A percentile compares a stretch with the other conserved stretches of the same genome.
Evolutionary conservation across 768 basidiomycete species (phyloP).

Genomic region (Candolleomyces efflorescens): DNA sequence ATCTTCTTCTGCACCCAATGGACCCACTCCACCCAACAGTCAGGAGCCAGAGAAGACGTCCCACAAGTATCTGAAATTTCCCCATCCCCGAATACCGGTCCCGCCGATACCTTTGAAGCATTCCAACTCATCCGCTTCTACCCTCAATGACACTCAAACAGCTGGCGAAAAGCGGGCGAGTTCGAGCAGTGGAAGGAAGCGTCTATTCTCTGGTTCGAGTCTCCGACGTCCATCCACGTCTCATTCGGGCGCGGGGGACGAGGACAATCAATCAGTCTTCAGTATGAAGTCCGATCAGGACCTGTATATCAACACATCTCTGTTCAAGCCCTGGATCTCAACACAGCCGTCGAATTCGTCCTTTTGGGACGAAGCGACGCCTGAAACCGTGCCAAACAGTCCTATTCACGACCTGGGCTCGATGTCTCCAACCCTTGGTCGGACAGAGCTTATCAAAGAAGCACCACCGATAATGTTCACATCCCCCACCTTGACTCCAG

Average conservation of each 20-base stretch:
- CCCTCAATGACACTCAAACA: constrained; percentile 15
- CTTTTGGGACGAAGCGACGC: constrained; percentile 45
- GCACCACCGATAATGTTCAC: constrained; percentile 7
- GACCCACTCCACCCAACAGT: constrained; percentile 21
- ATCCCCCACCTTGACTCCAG: constrained; percentile 31
- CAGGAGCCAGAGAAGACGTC: constrained; percentile 28
- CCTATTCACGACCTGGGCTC: constrained; percentile 51
- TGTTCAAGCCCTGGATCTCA: constrained; percentile 16
- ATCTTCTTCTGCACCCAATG: constrained; percentile 9
- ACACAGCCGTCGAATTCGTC: constrained; percentile 27
- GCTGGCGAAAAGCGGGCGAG: constrained; percentile 25
- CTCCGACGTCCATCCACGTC: constrained; percentile 50
- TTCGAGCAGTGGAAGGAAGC: constrained; percentile 36
- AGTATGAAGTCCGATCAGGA: constrained; percentile 47
- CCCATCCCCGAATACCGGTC: constrained; percentile 52
- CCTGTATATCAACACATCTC: constrained; percentile 16
- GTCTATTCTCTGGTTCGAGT: constrained; percentile 63
- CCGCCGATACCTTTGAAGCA: constrained; percentile 44
- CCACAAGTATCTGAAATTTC: constrained; percentile 61
- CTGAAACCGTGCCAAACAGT: constrained; percentile 33
- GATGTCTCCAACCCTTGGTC: constrained; percentile 48
- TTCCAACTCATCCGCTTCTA: constrained; percentile 21
- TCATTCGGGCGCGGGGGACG: constrained; percentile 35
- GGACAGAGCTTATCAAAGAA: constrained; percentile 24
- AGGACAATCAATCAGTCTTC: constrained; percentile 53